Evolutionary conservation across 2,329 filamentous ascomycete species (phyloP).

Genomic region (Ophiostoma ips): DNA sequence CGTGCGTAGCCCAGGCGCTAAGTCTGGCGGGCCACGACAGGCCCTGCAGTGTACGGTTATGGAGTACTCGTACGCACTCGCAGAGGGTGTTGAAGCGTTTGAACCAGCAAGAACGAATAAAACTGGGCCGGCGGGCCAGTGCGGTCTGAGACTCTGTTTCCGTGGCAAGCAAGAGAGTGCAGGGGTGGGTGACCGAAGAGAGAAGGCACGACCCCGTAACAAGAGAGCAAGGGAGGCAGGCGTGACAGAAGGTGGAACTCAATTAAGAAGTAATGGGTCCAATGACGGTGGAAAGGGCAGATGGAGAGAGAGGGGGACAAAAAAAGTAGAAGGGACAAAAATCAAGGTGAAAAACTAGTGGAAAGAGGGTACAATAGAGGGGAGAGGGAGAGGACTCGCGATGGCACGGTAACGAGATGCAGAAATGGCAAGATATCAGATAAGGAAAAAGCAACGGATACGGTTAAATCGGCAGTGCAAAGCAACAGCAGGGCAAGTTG

Average conservation of each 20-base stretch:
- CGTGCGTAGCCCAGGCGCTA: constrained; percentile 10
- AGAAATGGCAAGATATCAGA: too few species aligned
- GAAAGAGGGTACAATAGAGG: neutral
- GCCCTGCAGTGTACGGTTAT: neutral
- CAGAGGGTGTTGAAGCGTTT: too few species aligned
- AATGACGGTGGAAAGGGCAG: neutral
- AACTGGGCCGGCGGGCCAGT: neutral
- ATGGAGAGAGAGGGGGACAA: neutral
- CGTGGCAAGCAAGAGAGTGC: neutral
- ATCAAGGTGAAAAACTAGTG: neutral
- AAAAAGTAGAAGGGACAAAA: too few species aligned
- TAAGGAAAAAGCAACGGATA: neutral
- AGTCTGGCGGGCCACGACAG: constrained; percentile 6
- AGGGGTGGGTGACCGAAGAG: neutral
- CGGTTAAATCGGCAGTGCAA: neutral
- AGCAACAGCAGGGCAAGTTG: too few species aligned
- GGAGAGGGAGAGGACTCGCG: neutral
- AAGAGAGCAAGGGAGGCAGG: constrained; percentile 3
- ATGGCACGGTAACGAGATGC: neutral
- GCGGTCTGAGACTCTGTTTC: constrained; percentile 5
- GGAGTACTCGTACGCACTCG: too few species aligned
- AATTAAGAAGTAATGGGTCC: constrained; percentile 7
- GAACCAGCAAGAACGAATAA: neutral
- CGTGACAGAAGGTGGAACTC: constrained; percentile 1
- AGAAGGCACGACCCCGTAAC: constrained; percentile 1